These are phyloP conservation scores for Spongospora subterranea DNA, from an alignment of 208 protist species.

Conservation along the genomic window DNA sequence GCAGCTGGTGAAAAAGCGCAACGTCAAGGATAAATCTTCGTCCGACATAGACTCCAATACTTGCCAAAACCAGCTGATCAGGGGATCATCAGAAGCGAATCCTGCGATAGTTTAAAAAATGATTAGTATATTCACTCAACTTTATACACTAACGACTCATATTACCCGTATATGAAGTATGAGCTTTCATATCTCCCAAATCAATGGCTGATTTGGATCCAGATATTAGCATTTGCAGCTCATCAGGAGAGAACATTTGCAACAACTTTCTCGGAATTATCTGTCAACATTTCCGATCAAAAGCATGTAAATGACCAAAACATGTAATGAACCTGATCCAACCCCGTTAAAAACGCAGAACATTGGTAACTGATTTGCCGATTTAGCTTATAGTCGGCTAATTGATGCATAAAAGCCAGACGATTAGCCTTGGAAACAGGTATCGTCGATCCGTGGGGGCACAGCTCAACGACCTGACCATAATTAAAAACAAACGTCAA, in stretches of 20 bases:
- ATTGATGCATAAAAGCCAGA: conserved; percentile 37
- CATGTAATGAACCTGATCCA: not conserved
- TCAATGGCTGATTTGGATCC: not conserved
- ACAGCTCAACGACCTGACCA: conserved; percentile 27
- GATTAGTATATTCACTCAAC: not conserved
- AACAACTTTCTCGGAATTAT: conserved; percentile 31
- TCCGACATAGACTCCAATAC: not conserved
- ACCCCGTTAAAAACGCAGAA: not conserved
- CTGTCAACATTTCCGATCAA: not conserved
- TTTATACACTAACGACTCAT: not conserved
- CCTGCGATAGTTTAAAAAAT: conserved; percentile 27
- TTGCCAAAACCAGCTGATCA: conserved; percentile 28
- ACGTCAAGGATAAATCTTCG: not conserved
- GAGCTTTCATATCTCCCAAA: not conserved
- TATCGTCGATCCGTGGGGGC: conserved; percentile 1
- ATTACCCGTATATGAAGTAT: conserved; percentile 15
- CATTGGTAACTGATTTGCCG: not conserved
- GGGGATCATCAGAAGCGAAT: not conserved
- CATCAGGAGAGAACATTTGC: conserved; percentile 31
- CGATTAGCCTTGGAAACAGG: conserved; percentile 8
- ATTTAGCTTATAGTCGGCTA: conserved; percentile 52
- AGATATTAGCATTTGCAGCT: conserved; percentile 36
- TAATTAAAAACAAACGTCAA: not conserved
- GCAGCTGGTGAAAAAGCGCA: conserved; percentile 42
- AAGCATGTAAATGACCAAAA: not conserved